Evolutionary conservation across 2,329 filamentous ascomycete genomes (phyloP).

Genomic region (Arthrobotrys conoides): DNA sequence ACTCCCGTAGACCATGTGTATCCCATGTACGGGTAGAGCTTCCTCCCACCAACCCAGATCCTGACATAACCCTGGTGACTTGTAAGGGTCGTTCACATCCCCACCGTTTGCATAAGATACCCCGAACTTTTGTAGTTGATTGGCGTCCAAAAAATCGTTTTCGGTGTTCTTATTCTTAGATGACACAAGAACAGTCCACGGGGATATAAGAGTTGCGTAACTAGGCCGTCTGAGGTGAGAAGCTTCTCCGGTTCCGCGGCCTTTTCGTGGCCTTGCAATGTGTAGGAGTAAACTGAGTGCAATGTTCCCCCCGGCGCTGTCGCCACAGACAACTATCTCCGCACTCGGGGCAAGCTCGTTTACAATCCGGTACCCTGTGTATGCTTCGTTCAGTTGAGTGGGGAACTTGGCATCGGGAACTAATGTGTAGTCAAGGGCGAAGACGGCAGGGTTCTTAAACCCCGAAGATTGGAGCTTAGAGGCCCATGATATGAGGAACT

Average conservation of each 20-base stretch:
- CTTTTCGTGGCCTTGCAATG: constrained; percentile 68
- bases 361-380: constrained; percentile 79
- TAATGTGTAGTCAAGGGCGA: constrained; percentile 84
- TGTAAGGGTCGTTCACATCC: constrained; percentile 71
- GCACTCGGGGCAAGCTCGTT: constrained; percentile 72
- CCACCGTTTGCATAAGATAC: constrained; percentile 76
- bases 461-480: constrained; percentile 75
- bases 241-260: constrained; percentile 65
- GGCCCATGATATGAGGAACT: constrained; percentile 83
- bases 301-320: constrained; percentile 83
- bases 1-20: constrained; percentile 79
- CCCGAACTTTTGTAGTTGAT: constrained; percentile 78
- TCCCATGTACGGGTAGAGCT: constrained; percentile 77
- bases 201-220: constrained; percentile 81
- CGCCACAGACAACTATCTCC: constrained; percentile 79
- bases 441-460: constrained; percentile 82
- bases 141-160: constrained; percentile 81
- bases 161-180: constrained; percentile 76
- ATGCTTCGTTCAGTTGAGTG: constrained; percentile 78
- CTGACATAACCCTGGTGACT: constrained; percentile 80
- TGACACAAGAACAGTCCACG: constrained; percentile 83
- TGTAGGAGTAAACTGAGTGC: constrained; percentile 80
- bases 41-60: constrained; percentile 77
- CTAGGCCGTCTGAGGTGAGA: constrained; percentile 70
- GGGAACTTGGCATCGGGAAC: constrained; percentile 82